phyloP scores from a whole-genome alignment of 805 yeast genomes.

The Cyberlindnera galapagoensis region DNA sequence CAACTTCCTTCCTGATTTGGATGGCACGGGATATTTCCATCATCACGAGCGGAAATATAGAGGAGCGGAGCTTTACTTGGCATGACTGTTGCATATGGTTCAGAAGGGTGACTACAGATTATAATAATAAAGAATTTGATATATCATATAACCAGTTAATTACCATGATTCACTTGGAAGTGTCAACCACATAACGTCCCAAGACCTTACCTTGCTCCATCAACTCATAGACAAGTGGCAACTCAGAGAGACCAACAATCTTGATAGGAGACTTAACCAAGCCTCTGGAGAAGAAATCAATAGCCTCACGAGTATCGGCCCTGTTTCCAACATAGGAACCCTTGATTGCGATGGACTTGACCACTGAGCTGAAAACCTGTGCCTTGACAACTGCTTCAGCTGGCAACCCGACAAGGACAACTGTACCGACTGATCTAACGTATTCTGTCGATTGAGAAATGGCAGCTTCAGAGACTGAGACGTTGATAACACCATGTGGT shows the following conservation, averaged over 20 bases:
- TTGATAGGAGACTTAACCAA: slow-evolving; percentile 56
- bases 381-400: slow-evolving; percentile 42
- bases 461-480: slow-evolving; percentile 49
- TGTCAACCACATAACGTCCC: slow-evolving; percentile 84
- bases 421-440: slow-evolving; percentile 54
- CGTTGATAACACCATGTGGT: slow-evolving; percentile 59
- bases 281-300: slow-evolving; percentile 64
- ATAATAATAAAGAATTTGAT: too few relatives aligned
- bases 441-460: slow-evolving; percentile 43
- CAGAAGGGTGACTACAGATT: too few relatives aligned
- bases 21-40: not conserved
- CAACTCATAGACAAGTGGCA: slow-evolving; percentile 44
- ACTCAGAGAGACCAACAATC: slow-evolving; percentile 47
- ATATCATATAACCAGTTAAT: too few relatives aligned
- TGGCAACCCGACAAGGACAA: slow-evolving; percentile 56
- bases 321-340: slow-evolving; percentile 28
- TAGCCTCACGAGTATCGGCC: slow-evolving; percentile 49
- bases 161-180: slow-evolving; percentile 38
- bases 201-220: slow-evolving; percentile 50
- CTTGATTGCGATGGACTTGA: slow-evolving; percentile 38
- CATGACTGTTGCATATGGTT: too few relatives aligned
- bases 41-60: too few relatives aligned
- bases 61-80: too few relatives aligned
- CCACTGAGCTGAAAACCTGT: slow-evolving; percentile 43
- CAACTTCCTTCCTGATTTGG: slow-evolving; percentile 5